A percentile compares a stretch with the other conserved stretches of the same genome.
Conservation (phyloP, 2,329 filamentous ascomycete species). For the Epichloe uncinata region DNA sequence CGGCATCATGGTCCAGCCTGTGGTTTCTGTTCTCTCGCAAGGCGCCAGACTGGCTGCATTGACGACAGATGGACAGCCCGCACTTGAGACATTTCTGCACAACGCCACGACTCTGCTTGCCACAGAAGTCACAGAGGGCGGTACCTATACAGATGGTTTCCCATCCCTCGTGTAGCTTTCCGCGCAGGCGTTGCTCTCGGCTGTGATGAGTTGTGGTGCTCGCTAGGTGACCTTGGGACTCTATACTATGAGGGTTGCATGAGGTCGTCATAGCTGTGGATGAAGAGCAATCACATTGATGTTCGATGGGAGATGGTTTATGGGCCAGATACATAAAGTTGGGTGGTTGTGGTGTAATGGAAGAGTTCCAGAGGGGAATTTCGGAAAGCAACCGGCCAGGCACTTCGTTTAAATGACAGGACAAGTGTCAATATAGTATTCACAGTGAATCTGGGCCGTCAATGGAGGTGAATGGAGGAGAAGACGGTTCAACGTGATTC, state of each 20-base stretch:
- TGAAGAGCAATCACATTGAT: too few species aligned
- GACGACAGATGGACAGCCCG: conserved; percentile 12
- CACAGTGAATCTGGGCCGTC: background rate
- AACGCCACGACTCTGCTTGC: conserved; percentile 11
- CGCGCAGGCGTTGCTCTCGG: conserved; percentile 3
- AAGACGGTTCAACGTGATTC: too few species aligned
- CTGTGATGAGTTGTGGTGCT: background rate
- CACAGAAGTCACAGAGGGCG: conserved; percentile 16
- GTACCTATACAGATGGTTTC: conserved; percentile 10
- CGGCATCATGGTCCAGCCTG: conserved; percentile 8
- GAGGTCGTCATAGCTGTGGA: background rate
- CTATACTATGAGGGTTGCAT: background rate
- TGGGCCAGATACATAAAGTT: too few species aligned
- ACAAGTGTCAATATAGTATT: background rate
- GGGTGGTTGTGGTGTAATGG: too few species aligned
- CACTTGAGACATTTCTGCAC: conserved; percentile 14
- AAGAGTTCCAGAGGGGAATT: too few species aligned
- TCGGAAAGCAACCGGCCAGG: background rate
- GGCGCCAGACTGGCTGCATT: conserved; percentile 8
- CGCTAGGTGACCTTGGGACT: background rate
- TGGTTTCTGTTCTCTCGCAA: conserved; percentile 10
- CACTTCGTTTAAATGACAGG: background rate
- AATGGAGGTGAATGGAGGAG: background rate
- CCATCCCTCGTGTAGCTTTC: conserved; percentile 11
- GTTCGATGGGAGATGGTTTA: too few species aligned